phyloP scores from a whole-genome alignment of 2,329 filamentous ascomycete genomes.

The Ceratocystis papillata region DNA sequence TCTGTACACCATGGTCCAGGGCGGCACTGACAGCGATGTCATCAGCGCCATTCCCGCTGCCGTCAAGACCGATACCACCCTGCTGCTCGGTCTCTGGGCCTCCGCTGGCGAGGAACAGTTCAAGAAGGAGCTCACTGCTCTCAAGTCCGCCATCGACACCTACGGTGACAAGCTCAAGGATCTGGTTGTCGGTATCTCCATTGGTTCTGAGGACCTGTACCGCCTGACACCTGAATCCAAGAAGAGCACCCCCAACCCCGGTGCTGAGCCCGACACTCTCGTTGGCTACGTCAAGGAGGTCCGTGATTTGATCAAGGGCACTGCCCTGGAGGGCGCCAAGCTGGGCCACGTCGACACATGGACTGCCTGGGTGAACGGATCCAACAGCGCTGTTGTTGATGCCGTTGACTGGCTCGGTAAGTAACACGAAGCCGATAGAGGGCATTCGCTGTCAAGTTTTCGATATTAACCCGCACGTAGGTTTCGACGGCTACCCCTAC shows the following conservation, averaged over 20 bases:
- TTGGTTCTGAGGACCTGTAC: constrained; percentile 81
- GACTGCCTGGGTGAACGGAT: constrained; percentile 63
- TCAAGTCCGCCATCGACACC: constrained; percentile 55
- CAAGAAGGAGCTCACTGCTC: constrained; percentile 61
- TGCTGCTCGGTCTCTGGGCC: constrained; percentile 77
- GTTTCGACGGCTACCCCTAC: constrained; percentile 78
- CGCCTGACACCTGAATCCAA: constrained; percentile 62
- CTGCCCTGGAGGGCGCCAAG: constrained; percentile 44
- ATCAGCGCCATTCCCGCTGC: constrained; percentile 72
- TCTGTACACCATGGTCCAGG: constrained; percentile 61
- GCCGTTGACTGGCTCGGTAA: constrained; percentile 60
- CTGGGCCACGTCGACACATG: constrained; percentile 87
- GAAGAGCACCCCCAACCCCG: constrained; percentile 49
- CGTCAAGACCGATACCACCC: constrained; percentile 63
- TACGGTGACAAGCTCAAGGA: constrained; percentile 57
- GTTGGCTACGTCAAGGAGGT: constrained; percentile 61
- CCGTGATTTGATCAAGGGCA: constrained; percentile 51
- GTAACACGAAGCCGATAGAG: not conserved
- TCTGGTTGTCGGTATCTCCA: constrained; percentile 68
- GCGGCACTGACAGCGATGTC: constrained; percentile 45
- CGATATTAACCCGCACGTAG: not conserved
- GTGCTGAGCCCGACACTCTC: constrained; percentile 51
- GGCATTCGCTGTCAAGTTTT: not conserved
- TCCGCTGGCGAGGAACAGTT: constrained; percentile 55
- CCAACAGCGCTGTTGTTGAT: constrained; percentile 59